Percentiles rank a stretch among this genome's conserved stretches.
Conservation (phyloP, 2,329 filamentous ascomycete species). For the Penicillium sp. region DNA sequence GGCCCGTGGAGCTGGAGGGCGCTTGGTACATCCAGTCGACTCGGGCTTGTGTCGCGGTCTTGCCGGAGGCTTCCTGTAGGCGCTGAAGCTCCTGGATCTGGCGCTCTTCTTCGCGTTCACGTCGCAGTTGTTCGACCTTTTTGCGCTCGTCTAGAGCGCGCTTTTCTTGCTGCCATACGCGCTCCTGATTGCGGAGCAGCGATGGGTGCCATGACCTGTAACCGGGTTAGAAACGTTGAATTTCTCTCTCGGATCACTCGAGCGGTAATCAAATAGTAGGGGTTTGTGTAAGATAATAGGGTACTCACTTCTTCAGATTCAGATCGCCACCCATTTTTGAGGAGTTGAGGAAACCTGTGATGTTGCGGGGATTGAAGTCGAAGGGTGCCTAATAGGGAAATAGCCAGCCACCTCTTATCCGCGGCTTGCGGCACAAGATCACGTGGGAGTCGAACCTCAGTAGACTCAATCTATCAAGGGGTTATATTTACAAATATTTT, state of each 20-base stretch:
- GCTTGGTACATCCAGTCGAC: conserved; percentile 99
- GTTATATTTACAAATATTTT: no score
- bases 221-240: conserved; percentile 22
- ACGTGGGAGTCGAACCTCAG: neutral
- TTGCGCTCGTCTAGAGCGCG: conserved; percentile 94
- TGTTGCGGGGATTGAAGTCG: conserved; percentile 4
- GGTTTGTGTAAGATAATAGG: neutral
- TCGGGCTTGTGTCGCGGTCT: conserved; percentile 74
- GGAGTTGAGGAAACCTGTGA: conserved; percentile 20
- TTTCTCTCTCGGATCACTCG: neutral
- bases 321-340: conserved; percentile 87
- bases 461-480: no score
- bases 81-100: conserved; percentile 88
- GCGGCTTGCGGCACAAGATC: conserved; percentile 5
- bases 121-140: conserved; percentile 84
- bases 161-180: conserved; percentile 89
- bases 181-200: conserved; percentile 85
- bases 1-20: conserved; percentile 72
- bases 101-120: conserved; percentile 92
- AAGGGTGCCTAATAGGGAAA: conserved; percentile 17
- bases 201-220: conserved; percentile 83
- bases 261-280: no score
- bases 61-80: conserved; percentile 85
- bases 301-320: conserved; percentile 77
- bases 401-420: neutral